Evolutionary conservation across 2,329 filamentous ascomycete species (phyloP), one percentile per base, ranked within the genome.

Genomic region (Mycogone perniciosa): DNA sequence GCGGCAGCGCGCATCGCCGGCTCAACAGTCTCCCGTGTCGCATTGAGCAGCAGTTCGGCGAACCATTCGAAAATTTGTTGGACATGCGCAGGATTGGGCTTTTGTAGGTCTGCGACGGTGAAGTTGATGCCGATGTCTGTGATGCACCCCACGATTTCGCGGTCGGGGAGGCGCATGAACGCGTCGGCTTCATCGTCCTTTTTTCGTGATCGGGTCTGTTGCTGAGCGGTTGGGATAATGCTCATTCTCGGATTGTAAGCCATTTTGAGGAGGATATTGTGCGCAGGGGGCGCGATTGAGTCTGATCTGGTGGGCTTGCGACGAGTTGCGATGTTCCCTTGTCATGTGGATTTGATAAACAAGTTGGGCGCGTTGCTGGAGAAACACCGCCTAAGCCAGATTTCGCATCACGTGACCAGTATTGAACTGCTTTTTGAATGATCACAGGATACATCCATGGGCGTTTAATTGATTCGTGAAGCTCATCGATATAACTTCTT

Each of bases 31-130:
- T 96, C 90, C 60, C 90, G 87, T 34, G 91, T 96, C 49, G 88
- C 86, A 71, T 96, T 96, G 74, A 96, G 89, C 30, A 97, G 80
- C 13, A 96, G 77, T 65, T 96, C 91, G 53, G 90, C 91, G 60
- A 99, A 93, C 86, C 90, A 95, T 76, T 99, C 93, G 65, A 97
- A 95, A 47, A 99, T 90, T 76, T 93, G 90, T 70, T 99, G 93
- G 48, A 97, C 91, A 63, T 96, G 90, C 54, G 92, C 82, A 3
- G 93, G 86, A 61, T 96, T 96, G 5, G 93, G 93, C 65, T 96
- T 97, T 61, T 92, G 84, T 38, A 99, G 79, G 70, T 99, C 92
- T 54, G 86, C 81, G 13, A 91, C 76, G 34, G 82, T 87, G 69
- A 97, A 96, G 30, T 82, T 84, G 62, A 97, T 91, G 53, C 92